Conservation (phyloP, 116 monocot genomes). For the Cymodocea nodosa region DNA sequence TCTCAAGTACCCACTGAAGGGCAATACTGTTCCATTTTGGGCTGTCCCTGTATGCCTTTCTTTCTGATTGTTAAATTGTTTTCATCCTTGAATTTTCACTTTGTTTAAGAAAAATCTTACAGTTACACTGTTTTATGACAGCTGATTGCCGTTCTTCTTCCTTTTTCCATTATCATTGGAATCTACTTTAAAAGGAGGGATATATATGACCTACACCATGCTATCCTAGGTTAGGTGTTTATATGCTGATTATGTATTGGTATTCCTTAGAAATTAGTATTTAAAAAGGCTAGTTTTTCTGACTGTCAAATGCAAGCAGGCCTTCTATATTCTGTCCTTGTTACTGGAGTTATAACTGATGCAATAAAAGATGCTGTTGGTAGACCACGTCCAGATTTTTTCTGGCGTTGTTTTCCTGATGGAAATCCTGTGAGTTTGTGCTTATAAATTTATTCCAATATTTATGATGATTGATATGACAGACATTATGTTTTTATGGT, state of each 20-base stretch:
- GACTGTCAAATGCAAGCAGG: slow-evolving; percentile 20
- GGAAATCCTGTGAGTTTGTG: slow-evolving; percentile 32
- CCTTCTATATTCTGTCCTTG: slow-evolving; percentile 59
- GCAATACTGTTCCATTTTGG: slow-evolving; percentile 68
- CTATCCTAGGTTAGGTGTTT: slow-evolving; percentile 50
- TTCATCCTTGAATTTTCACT: not conserved
- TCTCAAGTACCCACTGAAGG: slow-evolving; percentile 59
- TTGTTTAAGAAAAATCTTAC: not conserved
- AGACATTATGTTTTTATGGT: slow-evolving; percentile 21
- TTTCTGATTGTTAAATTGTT: not conserved
- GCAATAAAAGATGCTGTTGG: slow-evolving; percentile 76
- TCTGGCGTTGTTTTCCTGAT: slow-evolving; percentile 81
- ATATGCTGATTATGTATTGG: not conserved
- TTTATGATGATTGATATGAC: too few species aligned
- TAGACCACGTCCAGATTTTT: slow-evolving; percentile 79
- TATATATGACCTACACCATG: slow-evolving; percentile 89
- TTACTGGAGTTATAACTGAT: slow-evolving; percentile 64
- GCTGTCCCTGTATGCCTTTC: slow-evolving; percentile 47
- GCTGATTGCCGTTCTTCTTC: slow-evolving; percentile 59
- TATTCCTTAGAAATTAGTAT: not conserved
- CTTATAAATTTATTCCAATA: not conserved
- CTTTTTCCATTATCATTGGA: slow-evolving; percentile 34
- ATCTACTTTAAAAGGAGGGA: slow-evolving; percentile 62
- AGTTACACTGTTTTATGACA: slow-evolving; percentile 3
- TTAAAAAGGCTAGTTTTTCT: not conserved